Evolutionary conservation across 2,329 filamentous ascomycete species (phyloP).

Genomic region (Pestalotiopsis sp.): DNA sequence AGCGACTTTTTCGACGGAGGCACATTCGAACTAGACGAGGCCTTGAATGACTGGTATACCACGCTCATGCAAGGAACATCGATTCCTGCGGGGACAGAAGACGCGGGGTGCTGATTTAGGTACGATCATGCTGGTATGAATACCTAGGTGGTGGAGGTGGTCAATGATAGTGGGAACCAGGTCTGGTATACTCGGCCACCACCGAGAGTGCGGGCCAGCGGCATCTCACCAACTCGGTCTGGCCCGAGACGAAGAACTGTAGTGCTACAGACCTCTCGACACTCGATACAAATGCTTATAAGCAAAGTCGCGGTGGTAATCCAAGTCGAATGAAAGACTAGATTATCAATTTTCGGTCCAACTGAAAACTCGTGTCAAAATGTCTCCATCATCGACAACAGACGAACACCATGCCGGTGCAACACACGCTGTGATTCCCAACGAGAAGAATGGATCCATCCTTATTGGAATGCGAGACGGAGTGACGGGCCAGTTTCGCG

Average conservation of each 20-base stretch:
- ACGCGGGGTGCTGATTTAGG: background rate
- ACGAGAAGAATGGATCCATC: background rate
- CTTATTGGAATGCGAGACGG: slow-evolving; percentile 29
- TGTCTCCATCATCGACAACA: background rate
- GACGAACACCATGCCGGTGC: background rate
- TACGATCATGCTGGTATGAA: background rate
- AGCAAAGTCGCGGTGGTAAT: background rate
- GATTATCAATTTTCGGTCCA: background rate
- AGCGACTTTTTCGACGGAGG: background rate
- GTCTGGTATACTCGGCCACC: background rate
- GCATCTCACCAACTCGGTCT: background rate
- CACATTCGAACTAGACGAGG: background rate
- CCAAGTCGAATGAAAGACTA: background rate
- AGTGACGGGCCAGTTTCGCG: slow-evolving; percentile 24
- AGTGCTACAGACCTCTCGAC: background rate
- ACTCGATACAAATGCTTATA: background rate
- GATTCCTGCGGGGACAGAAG: background rate
- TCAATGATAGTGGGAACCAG: background rate
- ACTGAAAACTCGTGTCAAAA: background rate
- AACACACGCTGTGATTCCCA: background rate
- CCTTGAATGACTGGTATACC: background rate
- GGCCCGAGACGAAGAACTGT: background rate
- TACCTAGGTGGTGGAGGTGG: background rate
- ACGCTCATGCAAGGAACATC: background rate
- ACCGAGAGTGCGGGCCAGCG: background rate